Percentiles rank a stretch among this genome's conserved stretches.
phyloP scores from a whole-genome alignment of 2,329 filamentous ascomycete species.

The Fusarium sp. region DNA sequence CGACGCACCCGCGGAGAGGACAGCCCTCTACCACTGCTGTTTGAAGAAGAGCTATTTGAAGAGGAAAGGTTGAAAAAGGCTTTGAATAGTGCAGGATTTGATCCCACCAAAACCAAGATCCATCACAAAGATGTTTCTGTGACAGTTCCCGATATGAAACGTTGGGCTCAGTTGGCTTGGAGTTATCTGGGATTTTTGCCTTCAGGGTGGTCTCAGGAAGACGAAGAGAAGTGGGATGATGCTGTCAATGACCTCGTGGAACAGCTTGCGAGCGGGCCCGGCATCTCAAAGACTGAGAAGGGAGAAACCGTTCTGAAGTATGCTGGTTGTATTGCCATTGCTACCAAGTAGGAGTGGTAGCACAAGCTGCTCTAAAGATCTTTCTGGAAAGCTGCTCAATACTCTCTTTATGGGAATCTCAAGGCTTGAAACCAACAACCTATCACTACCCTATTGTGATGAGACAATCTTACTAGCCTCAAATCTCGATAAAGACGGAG shows the following conservation, averaged over 20 bases:
- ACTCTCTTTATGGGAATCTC: too few relatives aligned
- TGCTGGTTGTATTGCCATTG: neutral
- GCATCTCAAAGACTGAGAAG: neutral
- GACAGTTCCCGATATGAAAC: neutral
- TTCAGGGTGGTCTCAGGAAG: neutral
- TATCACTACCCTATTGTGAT: too few relatives aligned
- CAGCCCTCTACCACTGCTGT: neutral
- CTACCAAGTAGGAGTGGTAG: neutral
- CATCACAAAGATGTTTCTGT: neutral
- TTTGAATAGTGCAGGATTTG: neutral
- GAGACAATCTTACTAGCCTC: too few relatives aligned
- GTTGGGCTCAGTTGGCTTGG: constrained; percentile 2
- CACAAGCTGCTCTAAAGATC: too few relatives aligned
- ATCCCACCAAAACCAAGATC: neutral
- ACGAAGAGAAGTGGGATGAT: neutral
- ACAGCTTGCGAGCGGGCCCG: neutral
- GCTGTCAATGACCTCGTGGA: neutral
- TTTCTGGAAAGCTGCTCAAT: too few relatives aligned
- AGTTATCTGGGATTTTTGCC: neutral
- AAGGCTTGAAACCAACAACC: too few relatives aligned
- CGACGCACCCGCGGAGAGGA: neutral
- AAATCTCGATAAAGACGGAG: too few relatives aligned
- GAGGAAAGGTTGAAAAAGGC: neutral
- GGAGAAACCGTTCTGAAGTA: neutral
- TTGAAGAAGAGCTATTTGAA: neutral